Conservation (phyloP, 2,329 filamentous ascomycete genomes). For the Colletotrichum musicola region DNA sequence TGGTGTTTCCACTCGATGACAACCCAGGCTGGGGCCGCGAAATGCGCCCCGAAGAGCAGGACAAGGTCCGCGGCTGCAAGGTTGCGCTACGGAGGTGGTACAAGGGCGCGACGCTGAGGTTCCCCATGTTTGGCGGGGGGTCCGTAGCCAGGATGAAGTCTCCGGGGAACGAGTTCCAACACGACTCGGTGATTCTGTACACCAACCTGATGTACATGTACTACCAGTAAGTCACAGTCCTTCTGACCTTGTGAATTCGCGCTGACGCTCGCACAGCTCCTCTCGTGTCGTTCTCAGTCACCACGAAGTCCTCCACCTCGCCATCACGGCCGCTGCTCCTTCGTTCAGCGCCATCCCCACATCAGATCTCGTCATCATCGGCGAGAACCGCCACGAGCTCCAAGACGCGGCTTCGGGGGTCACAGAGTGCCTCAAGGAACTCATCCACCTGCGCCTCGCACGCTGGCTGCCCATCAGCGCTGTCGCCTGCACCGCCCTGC, state of each 20-base stretch:
- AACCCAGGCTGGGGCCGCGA: conserved; percentile 54
- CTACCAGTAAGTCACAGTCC: conserved; percentile 56
- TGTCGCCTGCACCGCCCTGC: conserved; percentile 51
- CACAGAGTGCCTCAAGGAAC: conserved; percentile 60
- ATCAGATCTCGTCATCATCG: conserved; percentile 51
- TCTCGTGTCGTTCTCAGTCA: conserved; percentile 60
- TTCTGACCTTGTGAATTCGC: no score
- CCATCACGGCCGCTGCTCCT: conserved; percentile 53
- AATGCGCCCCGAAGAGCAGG: conserved; percentile 47
- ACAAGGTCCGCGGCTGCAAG: conserved; percentile 52
- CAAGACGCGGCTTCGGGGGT: conserved; percentile 58
- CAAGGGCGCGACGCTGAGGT: conserved; percentile 51
- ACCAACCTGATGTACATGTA: conserved; percentile 65
- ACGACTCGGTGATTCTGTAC: conserved; percentile 59
- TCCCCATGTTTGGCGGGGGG: conserved; percentile 53
- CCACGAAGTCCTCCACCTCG: conserved; percentile 59
- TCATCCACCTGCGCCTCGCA: conserved; percentile 58
- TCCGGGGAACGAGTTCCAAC: conserved; percentile 47
- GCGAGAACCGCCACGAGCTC: conserved; percentile 57
- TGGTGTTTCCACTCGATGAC: conserved; percentile 60
- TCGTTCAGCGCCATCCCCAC: conserved; percentile 46
- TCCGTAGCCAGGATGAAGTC: conserved; percentile 44
- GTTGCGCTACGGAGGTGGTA: conserved; percentile 55
- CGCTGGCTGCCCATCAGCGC: conserved; percentile 62
- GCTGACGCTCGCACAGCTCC: conserved; percentile 48